These are phyloP conservation scores for Penstemon barbatus DNA, from an alignment of 257 asterid genomes.

Conservation along the genomic window DNA sequence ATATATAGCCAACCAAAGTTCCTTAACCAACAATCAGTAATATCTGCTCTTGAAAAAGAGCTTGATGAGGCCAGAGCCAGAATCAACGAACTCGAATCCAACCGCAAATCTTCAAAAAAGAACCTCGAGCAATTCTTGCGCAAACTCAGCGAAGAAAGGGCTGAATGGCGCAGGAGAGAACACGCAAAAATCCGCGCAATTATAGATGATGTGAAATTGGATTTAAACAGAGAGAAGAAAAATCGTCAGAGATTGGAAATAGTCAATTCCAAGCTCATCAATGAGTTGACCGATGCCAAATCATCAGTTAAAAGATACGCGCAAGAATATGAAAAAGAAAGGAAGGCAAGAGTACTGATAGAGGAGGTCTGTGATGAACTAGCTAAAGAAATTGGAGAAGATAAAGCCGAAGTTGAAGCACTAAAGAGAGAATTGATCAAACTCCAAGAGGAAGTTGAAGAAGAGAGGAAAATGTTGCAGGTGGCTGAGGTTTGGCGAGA, in stretches of 20 bases:
- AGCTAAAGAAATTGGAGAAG: conserved; percentile 63
- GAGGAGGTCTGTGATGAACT: conserved; percentile 77
- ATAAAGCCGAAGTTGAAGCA: conserved; percentile 61
- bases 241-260: conserved; percentile 57
- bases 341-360: conserved; percentile 52
- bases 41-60: conserved; percentile 51
- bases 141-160: conserved; percentile 62
- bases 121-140: conserved; percentile 63
- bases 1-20: conserved; percentile 34
- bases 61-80: conserved; percentile 59
- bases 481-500: conserved; percentile 85
- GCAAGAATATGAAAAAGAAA: conserved; percentile 64
- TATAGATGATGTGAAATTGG: conserved; percentile 55
- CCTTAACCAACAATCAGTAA: conserved; percentile 29
- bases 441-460: conserved; percentile 61
- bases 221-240: conserved; percentile 54
- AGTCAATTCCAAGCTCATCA: conserved; percentile 57
- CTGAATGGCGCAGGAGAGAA: conserved; percentile 62
- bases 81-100: conserved; percentile 55
- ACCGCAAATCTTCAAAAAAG: conserved; percentile 60
- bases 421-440: conserved; percentile 50
- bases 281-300: conserved; percentile 54
- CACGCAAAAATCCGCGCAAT: conserved; percentile 63
- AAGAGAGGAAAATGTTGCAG: conserved; percentile 71
- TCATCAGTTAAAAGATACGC: conserved; percentile 47